Evolutionary conservation across 2,329 filamentous ascomycete genomes (phyloP), one percentile per base, ranked within the genome.

Genomic region (Leptographium radiaticola): DNA sequence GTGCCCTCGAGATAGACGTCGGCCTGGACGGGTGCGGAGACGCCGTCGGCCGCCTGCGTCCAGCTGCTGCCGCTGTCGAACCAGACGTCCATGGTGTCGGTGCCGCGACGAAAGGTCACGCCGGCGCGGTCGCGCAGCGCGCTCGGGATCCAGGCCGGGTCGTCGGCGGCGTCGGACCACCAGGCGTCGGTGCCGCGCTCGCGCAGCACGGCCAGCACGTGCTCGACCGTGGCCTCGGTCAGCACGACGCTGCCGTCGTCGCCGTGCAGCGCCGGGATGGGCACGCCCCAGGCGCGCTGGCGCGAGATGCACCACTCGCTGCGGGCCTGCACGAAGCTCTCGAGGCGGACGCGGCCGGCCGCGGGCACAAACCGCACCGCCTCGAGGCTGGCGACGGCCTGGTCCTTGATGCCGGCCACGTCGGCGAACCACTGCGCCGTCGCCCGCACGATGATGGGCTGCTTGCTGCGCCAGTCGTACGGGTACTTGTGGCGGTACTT

Each of bases 1-100:
- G 86, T 87, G 36, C 93, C 93, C 70, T 98, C 93, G 3, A 97
- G 77, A 65, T 95, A 97, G 30, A 97, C 78, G 65, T 98, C 89
- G 0, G 89, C 89, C 30, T 66, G 83, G 25, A 25, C 25, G 25
- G 25, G 25, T 3, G 25, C 25, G 25, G 5, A 2, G 25, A 25
- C 25, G 5, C 10, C 67, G 61, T 43, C 31, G 39, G 38, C 31
- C 33, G 71, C 73, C 64, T 80, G 75, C 5, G 75, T 86, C 93
- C 93, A 98, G 63, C 89, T 95, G 50, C 87, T 95, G 7, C 93
- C 93, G 60, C 93, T 97, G 67, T 98, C 93, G 62, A 98, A 98
- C 93, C 93, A 98, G 11, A 98, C 93, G 67, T 98, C 93, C 93
- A 98, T 98, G 0, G 93, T 98, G 63, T 98, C 93, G 45, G 75